Base-by-base conservation (phyloP, 257 asterid genomes). In the Cordia subcordata region DNA sequence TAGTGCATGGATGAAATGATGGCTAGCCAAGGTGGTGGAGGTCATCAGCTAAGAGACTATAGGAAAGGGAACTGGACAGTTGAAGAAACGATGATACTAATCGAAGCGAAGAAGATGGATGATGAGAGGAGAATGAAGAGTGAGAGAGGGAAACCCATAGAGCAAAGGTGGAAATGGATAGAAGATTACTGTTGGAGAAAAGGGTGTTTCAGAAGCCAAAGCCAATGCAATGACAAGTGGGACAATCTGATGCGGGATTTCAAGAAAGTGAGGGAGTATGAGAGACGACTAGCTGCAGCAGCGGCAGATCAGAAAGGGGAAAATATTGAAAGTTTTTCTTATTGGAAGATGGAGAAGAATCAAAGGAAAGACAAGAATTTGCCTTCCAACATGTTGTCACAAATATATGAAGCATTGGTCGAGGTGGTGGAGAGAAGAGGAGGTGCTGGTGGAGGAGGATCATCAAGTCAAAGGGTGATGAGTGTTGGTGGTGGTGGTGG, bases 221-320 rank as follows among this genome's bases (percentile, higher is more conserved):
- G 81, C 10, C 98, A 92, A 78, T 92, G 98, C 64, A 92, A 92
- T 53, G 98, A 92, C 49, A 92, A 92, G 40, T 87, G 96, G 98
- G 98, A 91, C 62, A 91, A 85, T 79, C 75, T 91, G 16, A 87
- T 87, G 96, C 72, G 96, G 55, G 98, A 92, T 81, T 92, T 88
- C 82, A 92, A 92, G 81, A 88, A 83, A 58, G 87, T 92, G 12
- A 79, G 96, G 53, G 95, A 88, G 22, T 78, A 79, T 19, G 88
- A 92, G 68, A 63, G 71, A 70, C 73, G 66, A 60, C 49, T 60
- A 12, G 67, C 69, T 45, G 44, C 55, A 18, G 18, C 14, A 44
- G 32, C 67, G 46, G 60, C 22, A 1, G 57, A 45, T 5, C 19
- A 49, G 22, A 8, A 12, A 12, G 38, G 10, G 10, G 42, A 52